Percentiles rank a stretch among this genome's conserved stretches.
Conservation (phyloP, 257 asterid species). For the Rauvolfia tetraphylla region DNA sequence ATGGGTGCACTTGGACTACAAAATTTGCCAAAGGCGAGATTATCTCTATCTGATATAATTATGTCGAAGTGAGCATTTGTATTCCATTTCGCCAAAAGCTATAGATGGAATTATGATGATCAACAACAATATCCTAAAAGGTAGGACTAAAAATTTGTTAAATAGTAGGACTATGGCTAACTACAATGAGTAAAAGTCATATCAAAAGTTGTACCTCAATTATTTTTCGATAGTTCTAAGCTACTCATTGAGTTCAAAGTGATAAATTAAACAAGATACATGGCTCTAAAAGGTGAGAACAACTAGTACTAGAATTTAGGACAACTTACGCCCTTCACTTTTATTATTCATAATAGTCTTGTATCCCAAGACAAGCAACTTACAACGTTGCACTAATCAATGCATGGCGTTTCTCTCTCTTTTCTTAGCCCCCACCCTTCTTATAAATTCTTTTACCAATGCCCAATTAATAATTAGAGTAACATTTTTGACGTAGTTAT, state of each 20-base stretch:
- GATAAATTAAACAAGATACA: neutral
- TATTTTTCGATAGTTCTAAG: neutral
- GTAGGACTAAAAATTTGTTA: neutral
- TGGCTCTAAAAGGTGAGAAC: neutral
- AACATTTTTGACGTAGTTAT: too few species aligned
- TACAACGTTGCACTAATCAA: neutral
- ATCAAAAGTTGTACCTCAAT: neutral
- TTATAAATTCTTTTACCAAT: neutral
- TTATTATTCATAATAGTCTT: neutral
- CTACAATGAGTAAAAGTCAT: neutral
- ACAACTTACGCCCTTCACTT: neutral
- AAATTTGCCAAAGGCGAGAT: too few species aligned
- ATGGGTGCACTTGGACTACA: too few species aligned
- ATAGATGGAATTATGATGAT: neutral
- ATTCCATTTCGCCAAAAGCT: too few species aligned
- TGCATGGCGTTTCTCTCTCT: neutral
- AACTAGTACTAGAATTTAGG: neutral
- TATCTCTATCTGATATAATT: too few species aligned
- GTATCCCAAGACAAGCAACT: neutral
- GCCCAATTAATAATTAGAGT: too few species aligned
- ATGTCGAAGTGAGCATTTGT: too few species aligned
- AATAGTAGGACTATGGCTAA: neutral
- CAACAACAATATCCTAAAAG: neutral
- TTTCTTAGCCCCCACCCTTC: neutral
- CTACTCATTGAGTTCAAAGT: constrained; percentile 6